A percentile compares a stretch with the other conserved stretches of the same genome.
Evolutionary conservation across 2,329 filamentous ascomycete genomes (phyloP).

Genomic region (Microdochium paspali): DNA sequence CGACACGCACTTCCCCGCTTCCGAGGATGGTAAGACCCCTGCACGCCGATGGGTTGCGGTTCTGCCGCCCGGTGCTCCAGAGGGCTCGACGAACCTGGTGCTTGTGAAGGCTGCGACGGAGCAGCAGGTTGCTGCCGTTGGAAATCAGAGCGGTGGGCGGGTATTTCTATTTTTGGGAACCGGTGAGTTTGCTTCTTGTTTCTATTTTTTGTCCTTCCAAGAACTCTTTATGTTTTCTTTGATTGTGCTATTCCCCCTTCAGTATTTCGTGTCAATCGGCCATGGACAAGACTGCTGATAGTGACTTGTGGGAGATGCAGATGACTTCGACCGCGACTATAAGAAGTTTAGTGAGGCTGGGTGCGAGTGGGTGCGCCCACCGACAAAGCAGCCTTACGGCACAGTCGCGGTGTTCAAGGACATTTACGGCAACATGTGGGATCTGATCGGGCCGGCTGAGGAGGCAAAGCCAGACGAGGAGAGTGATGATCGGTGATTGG

Average conservation of each 20-base stretch:
- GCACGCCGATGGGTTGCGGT: not conserved
- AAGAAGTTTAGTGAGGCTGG: not conserved
- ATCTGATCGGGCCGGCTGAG: not conserved
- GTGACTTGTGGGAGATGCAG: not conserved
- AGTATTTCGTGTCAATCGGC: too few species aligned
- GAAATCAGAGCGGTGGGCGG: not conserved
- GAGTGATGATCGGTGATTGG: not conserved
- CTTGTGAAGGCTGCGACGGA: not conserved
- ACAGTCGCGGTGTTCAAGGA: not conserved
- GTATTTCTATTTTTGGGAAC: not conserved
- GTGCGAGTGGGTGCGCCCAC: not conserved
- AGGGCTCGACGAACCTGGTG: not conserved
- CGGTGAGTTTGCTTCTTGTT: not conserved
- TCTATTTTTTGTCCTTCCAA: too few species aligned
- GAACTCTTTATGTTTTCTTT: too few species aligned
- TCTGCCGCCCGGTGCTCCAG: not conserved
- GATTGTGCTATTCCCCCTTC: too few species aligned
- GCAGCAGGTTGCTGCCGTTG: not conserved
- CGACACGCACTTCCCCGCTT: not conserved
- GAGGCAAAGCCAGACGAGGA: not conserved
- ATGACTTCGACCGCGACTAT: not conserved
- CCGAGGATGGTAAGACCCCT: not conserved
- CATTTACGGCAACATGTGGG: constrained; percentile 1
- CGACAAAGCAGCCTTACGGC: not conserved
- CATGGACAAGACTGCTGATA: too few species aligned